phyloP scores from a whole-genome alignment of 345 rosid species.

The Rhodamnia argentea region DNA sequence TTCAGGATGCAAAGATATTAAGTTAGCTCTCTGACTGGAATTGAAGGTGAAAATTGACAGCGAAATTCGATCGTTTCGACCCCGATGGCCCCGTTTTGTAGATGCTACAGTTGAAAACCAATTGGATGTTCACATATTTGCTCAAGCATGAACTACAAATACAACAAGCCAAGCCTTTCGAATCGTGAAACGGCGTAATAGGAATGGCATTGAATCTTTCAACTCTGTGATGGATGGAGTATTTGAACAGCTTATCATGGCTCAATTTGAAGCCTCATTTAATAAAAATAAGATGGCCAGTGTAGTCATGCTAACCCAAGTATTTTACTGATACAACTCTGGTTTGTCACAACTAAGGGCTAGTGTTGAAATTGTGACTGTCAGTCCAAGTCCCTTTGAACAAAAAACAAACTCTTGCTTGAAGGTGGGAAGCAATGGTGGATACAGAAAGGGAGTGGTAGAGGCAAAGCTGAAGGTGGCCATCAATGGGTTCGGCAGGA shows the following conservation, averaged over 20 bases:
- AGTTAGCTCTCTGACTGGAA: not conserved
- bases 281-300: not conserved
- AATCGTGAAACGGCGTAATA: no score
- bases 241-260: no score
- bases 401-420: not conserved
- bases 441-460: conserved; percentile 55
- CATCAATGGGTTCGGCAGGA: conserved; percentile 85
- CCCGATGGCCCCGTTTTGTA: not conserved
- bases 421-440: conserved; percentile 54
- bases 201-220: no score
- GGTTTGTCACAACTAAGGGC: not conserved
- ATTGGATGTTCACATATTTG: not conserved
- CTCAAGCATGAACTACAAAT: not conserved
- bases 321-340: not conserved
- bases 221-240: no score
- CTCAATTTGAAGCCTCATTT: not conserved
- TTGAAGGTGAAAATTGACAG: not conserved
- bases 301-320: not conserved
- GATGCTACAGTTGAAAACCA: not conserved
- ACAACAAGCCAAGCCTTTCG: not conserved
- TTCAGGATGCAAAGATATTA: not conserved
- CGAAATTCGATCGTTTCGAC: not conserved
- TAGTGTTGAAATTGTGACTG: not conserved
- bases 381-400: not conserved
- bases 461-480: conserved; percentile 91